These are phyloP conservation scores for Austroboletus niveus DNA, from an alignment of 1,284 basidiomycete species.

Conservation along the genomic window DNA sequence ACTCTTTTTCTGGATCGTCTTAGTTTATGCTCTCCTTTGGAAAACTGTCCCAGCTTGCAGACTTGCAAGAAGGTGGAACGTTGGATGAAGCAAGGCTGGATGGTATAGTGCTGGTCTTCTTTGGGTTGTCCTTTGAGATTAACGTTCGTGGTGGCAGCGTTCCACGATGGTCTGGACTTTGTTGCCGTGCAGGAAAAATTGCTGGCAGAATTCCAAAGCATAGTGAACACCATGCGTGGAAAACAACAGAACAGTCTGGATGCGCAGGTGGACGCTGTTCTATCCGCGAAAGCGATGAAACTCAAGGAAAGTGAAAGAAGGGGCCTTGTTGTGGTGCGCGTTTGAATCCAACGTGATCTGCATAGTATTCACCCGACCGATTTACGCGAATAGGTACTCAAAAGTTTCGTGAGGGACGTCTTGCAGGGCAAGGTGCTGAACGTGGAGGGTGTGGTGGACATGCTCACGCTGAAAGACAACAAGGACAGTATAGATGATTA, in stretches of 20 bases:
- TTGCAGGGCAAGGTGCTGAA: conserved; percentile 67
- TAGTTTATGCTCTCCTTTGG: conserved; percentile 86
- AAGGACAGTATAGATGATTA: conserved; percentile 54
- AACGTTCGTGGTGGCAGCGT: conserved; percentile 41
- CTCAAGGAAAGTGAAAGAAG: conserved; percentile 42
- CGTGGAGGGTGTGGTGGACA: conserved; percentile 68
- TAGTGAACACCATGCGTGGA: conserved; percentile 46
- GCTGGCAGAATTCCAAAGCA: conserved; percentile 54
- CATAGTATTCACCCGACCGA: background rate
- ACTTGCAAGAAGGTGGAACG: conserved; percentile 53
- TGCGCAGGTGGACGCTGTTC: conserved; percentile 60
- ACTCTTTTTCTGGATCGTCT: conserved; percentile 30
- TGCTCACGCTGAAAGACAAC: conserved; percentile 73
- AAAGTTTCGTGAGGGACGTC: conserved; percentile 58
- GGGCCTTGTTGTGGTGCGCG: conserved; percentile 45
- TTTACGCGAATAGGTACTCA: conserved; percentile 53
- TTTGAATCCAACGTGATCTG: background rate
- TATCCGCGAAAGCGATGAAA: conserved; percentile 50
- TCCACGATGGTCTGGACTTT: conserved; percentile 74
- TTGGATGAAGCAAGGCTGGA: conserved; percentile 53
- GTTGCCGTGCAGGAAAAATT: conserved; percentile 70
- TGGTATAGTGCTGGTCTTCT: conserved; percentile 36
- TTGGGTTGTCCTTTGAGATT: conserved; percentile 1
- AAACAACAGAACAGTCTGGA: conserved; percentile 68
- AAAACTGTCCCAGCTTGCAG: conserved; percentile 83